A percentile compares a stretch with the other conserved stretches of the same genome.
These are phyloP conservation scores for Actinomortierella wolfii DNA, from an alignment of 371 early-diverging fungal species.

Conservation along the genomic window DNA sequence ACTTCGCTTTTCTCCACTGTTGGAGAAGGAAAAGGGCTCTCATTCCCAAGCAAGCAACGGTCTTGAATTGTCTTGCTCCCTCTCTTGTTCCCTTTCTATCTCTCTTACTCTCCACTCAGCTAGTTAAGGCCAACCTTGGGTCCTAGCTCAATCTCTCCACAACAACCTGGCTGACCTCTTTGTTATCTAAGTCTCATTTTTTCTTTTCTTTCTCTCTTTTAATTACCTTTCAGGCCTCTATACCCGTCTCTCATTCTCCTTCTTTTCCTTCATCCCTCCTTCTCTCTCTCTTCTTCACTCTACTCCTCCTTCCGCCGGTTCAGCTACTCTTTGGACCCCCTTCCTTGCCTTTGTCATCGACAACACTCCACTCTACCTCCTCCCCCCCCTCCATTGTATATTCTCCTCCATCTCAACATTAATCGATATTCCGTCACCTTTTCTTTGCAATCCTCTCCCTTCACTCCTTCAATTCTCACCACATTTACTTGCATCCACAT, in stretches of 20 bases:
- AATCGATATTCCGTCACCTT: background rate
- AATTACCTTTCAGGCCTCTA: background rate
- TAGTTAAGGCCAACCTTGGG: too few relatives aligned
- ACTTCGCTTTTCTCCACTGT: too few relatives aligned
- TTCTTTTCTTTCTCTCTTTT: background rate
- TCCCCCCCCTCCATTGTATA: background rate
- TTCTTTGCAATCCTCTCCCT: background rate
- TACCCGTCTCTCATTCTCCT: background rate
- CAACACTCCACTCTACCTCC: background rate
- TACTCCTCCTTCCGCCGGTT: background rate
- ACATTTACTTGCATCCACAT: too few relatives aligned
- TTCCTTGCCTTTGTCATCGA: too few relatives aligned
- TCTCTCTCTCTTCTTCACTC: constrained; percentile 1
- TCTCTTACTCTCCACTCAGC: too few relatives aligned
- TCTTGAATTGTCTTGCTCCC: too few relatives aligned
- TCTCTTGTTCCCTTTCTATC: too few relatives aligned
- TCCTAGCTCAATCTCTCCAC: too few relatives aligned
- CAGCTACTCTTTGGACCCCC: background rate
- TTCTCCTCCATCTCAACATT: background rate
- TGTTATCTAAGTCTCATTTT: background rate
- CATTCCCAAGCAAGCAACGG: too few relatives aligned
- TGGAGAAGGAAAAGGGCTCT: too few relatives aligned
- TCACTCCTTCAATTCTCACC: background rate
- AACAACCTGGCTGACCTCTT: constrained; percentile 1
- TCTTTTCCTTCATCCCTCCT: background rate